Evolutionary conservation across 1,139 yeast species (phyloP).

Genomic region (Yarrowia galli): DNA sequence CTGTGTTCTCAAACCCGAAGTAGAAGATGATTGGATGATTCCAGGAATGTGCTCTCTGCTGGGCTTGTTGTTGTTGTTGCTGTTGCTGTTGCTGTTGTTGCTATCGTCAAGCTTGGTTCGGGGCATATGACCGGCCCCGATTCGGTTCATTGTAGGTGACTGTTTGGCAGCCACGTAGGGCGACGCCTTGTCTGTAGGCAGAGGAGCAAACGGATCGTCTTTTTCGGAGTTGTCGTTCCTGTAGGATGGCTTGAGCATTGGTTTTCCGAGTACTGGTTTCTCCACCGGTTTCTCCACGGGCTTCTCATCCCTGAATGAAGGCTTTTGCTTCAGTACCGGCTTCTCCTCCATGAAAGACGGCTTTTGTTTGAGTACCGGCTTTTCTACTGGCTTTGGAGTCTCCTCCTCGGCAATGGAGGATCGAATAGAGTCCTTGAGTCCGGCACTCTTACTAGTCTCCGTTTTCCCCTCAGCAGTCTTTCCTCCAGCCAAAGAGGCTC

Average conservation of each 20-base stretch:
- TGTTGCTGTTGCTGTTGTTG: no score
- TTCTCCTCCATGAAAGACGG: no score
- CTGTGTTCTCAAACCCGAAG: conserved; percentile 14
- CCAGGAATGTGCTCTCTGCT: background rate
- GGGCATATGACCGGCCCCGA: conserved; percentile 30
- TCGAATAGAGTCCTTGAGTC: conserved; percentile 1
- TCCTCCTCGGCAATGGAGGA: conserved; percentile 2
- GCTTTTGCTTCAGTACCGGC: background rate
- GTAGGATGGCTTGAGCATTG: background rate
- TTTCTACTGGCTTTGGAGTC: background rate
- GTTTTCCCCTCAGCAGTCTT: background rate
- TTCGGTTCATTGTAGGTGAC: conserved; percentile 22
- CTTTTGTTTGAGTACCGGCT: background rate
- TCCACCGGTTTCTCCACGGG: background rate
- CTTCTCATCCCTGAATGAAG: background rate
- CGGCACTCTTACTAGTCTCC: background rate
- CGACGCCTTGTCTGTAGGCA: conserved; percentile 26
- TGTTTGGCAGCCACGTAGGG: conserved; percentile 6
- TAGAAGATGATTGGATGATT: conserved; percentile 27
- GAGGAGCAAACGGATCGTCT: conserved; percentile 15
- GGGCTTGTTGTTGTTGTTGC: no score
- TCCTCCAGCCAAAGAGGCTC: conserved; percentile 7
- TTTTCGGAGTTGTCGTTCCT: background rate
- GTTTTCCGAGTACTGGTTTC: no score
- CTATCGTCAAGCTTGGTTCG: conserved; percentile 19